These are phyloP conservation scores for Jamesozyma spencerorum DNA, from an alignment of 805 yeast species.

Conservation along the genomic window DNA sequence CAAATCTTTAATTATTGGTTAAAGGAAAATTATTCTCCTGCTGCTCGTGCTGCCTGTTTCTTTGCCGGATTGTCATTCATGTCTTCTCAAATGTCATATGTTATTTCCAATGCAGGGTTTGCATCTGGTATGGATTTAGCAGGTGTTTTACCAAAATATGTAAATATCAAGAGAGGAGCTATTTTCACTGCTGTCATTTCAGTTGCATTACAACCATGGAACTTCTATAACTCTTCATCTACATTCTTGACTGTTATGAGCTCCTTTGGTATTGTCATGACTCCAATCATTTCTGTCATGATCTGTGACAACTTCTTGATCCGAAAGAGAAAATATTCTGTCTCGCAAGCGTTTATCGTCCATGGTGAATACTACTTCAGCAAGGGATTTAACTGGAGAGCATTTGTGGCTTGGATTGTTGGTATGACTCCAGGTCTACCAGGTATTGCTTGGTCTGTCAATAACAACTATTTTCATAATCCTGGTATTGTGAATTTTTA, in stretches of 20 bases:
- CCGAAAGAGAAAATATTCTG: slow-evolving; percentile 29
- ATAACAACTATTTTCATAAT: slow-evolving; percentile 17
- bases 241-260: slow-evolving; percentile 32
- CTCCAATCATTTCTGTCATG: slow-evolving; percentile 33
- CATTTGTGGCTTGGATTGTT: slow-evolving; percentile 25
- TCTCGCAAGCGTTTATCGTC: slow-evolving; percentile 22
- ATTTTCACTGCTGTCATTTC: slow-evolving; percentile 27
- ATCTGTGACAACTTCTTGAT: slow-evolving; percentile 34
- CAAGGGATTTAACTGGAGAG: slow-evolving; percentile 33
- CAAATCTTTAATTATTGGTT: slow-evolving; percentile 28
- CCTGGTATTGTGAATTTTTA: slow-evolving; percentile 35
- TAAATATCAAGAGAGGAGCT: slow-evolving; percentile 35
- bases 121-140: slow-evolving; percentile 39
- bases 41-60: slow-evolving; percentile 32
- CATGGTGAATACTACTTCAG: slow-evolving; percentile 31
- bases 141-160: slow-evolving; percentile 32
- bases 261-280: slow-evolving; percentile 31
- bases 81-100: slow-evolving; percentile 32
- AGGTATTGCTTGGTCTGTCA: slow-evolving; percentile 34
- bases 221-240: slow-evolving; percentile 30
- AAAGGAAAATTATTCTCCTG: slow-evolving; percentile 24
- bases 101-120: slow-evolving; percentile 32
- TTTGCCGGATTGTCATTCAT: slow-evolving; percentile 32
- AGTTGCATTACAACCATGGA: slow-evolving; percentile 33
- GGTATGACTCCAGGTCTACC: slow-evolving; percentile 42